phyloP scores from a whole-genome alignment of 495 filamentous ascomycete species.

The Penicillium macrosclerotiorum region DNA sequence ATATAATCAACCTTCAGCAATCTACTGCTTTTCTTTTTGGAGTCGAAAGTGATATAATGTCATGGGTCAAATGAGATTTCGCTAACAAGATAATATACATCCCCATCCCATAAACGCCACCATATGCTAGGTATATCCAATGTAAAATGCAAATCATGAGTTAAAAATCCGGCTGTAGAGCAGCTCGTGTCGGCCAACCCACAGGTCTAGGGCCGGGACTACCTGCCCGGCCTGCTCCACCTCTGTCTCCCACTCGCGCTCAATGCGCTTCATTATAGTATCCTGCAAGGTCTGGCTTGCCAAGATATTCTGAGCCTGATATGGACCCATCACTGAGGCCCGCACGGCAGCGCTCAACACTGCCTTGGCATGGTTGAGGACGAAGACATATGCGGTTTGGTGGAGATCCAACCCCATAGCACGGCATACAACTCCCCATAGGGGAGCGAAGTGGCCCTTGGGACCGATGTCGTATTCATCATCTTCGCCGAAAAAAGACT shows the following conservation, averaged over 20 bases:
- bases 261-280: conserved; percentile 60
- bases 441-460: conserved; percentile 70
- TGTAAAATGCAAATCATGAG: conserved; percentile 41
- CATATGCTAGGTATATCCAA: conserved; percentile 2
- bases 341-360: conserved; percentile 86
- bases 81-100: conserved; percentile 2
- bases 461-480: conserved; percentile 33
- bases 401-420: conserved; percentile 59
- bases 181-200: conserved; percentile 92
- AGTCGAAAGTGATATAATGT: too few relatives aligned
- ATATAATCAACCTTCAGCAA: too few relatives aligned
- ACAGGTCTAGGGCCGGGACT: conserved; percentile 86
- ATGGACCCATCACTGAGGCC: conserved; percentile 86
- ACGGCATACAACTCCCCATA: conserved; percentile 72
- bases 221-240: conserved; percentile 83
- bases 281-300: conserved; percentile 62
- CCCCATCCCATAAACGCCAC: not conserved
- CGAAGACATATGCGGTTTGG: conserved; percentile 79
- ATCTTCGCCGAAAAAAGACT: conserved; percentile 26
- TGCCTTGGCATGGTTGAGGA: conserved; percentile 86
- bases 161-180: conserved; percentile 98
- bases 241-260: conserved; percentile 53
- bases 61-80: not conserved
- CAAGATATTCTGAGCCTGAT: conserved; percentile 82
- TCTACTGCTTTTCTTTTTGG: too few relatives aligned